phyloP scores from a whole-genome alignment of 345 rosid genomes.

The Hypericum perforatum region DNA sequence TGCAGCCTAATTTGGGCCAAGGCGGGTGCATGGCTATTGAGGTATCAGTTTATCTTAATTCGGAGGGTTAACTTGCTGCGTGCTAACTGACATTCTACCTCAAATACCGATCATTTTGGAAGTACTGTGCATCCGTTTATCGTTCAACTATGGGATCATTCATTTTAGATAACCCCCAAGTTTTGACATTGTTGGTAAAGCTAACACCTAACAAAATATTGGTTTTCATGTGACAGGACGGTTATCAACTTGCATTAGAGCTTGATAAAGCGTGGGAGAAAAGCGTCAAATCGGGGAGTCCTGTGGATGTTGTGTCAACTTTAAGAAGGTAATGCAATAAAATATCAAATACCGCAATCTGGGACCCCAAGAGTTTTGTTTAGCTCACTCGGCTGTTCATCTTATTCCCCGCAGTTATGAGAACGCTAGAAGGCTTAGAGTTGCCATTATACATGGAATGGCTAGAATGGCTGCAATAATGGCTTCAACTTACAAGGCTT shows the following conservation, averaged over 20 bases:
- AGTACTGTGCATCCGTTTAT: not conserved
- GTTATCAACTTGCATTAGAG: constrained; percentile 76
- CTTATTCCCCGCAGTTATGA: constrained; percentile 45
- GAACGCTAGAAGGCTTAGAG: constrained; percentile 64
- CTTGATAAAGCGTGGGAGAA: constrained; percentile 65
- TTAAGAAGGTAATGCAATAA: constrained; percentile 42
- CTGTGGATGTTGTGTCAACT: constrained; percentile 59
- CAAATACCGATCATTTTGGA: not conserved
- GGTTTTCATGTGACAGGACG: constrained; percentile 42
- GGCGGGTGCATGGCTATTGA: constrained; percentile 99
- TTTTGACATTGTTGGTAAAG: too few species aligned
- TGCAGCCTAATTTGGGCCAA: constrained; percentile 97
- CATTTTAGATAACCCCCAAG: too few species aligned
- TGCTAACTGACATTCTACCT: not conserved
- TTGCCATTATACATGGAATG: constrained; percentile 75
- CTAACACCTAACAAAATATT: not conserved
- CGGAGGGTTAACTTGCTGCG: too few species aligned
- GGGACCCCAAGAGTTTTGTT: too few species aligned
- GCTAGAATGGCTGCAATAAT: constrained; percentile 93
- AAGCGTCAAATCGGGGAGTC: constrained; percentile 40
- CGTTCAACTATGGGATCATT: too few species aligned
- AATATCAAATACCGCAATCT: too few species aligned
- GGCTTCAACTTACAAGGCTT: constrained; percentile 94
- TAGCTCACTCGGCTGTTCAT: too few species aligned
- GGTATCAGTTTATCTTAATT: constrained; percentile 24